Percentiles rank a stretch among this genome's conserved stretches.
These are phyloP conservation scores for Gnomoniopsis smithogilvyi DNA, from an alignment of 2,329 filamentous ascomycete species.

Conservation along the genomic window DNA sequence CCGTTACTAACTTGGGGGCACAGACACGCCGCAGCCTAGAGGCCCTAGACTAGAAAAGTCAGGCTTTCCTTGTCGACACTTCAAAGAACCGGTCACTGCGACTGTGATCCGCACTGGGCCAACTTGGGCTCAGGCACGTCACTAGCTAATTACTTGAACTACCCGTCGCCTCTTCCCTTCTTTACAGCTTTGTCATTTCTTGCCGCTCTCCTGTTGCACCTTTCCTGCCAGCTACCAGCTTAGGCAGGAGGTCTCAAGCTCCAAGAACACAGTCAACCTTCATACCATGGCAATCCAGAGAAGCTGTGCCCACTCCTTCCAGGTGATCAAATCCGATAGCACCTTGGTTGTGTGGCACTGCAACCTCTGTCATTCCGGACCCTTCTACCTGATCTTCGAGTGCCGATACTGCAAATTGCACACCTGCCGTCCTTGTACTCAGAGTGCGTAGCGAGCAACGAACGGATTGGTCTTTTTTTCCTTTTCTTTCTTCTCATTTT, in stretches of 20 bases:
- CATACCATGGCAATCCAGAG: slow-evolving; percentile 49
- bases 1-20: neutral
- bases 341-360: slow-evolving; percentile 65
- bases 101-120: slow-evolving; percentile 7
- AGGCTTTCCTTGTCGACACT: slow-evolving; percentile 12
- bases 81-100: neutral
- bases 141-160: slow-evolving; percentile 9
- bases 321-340: slow-evolving; percentile 64
- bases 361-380: slow-evolving; percentile 60
- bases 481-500: neutral
- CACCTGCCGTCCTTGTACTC: slow-evolving; percentile 57
- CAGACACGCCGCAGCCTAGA: neutral
- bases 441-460: slow-evolving; percentile 32
- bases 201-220: neutral
- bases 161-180: slow-evolving; percentile 5
- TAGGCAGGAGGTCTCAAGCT: neutral
- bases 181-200: neutral
- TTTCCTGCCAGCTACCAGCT: slow-evolving; percentile 8
- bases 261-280: slow-evolving; percentile 4
- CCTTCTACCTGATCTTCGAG: slow-evolving; percentile 67
- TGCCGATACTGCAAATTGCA: slow-evolving; percentile 68
- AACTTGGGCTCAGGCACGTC: neutral
- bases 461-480: neutral
- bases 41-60: neutral
- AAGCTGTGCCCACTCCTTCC: slow-evolving; percentile 61